Evolutionary conservation across 164 flowering plant species (phyloP).

Genomic region (Vitis amurensis): DNA sequence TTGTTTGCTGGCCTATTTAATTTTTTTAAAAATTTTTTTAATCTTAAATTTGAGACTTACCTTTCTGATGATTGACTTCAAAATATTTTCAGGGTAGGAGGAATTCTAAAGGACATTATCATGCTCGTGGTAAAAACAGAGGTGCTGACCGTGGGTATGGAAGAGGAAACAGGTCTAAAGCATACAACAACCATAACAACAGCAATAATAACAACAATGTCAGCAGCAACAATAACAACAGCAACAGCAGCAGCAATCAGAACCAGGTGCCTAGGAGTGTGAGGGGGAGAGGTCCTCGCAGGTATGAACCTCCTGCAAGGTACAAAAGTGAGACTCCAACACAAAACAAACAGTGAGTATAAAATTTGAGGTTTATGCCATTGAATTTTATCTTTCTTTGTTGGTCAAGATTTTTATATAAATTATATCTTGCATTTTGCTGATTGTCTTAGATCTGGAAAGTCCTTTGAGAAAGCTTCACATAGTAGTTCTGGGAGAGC

Average conservation of each 20-base stretch:
- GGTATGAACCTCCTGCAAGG: constrained; percentile 55
- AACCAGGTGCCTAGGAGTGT: constrained; percentile 46
- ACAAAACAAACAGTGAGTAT: constrained; percentile 69
- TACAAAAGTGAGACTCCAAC: constrained; percentile 31
- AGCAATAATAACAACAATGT: not conserved
- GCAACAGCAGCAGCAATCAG: constrained; percentile 38
- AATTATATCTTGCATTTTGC: not conserved
- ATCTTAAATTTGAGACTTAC: not conserved
- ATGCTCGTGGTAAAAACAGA: constrained; percentile 66
- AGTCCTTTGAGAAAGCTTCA: constrained; percentile 46
- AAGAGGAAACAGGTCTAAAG: constrained; percentile 56
- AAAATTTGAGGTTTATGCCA: not conserved
- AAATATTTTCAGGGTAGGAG: constrained; percentile 59
- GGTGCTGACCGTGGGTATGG: constrained; percentile 57
- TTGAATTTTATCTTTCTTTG: not conserved
- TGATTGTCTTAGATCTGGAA: constrained; percentile 42
- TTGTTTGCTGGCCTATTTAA: not conserved
- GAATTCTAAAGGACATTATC: constrained; percentile 48
- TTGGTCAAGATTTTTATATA: not conserved
- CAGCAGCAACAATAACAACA: not conserved
- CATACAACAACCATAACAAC: constrained; percentile 4
- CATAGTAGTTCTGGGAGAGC: constrained; percentile 40
- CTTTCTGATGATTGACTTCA: not conserved
- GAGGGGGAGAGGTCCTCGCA: constrained; percentile 85
- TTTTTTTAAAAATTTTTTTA: too few species aligned